phyloP scores from a whole-genome alignment of 2,329 filamentous ascomycete genomes.

The Trichoderma atroviride region DNA sequence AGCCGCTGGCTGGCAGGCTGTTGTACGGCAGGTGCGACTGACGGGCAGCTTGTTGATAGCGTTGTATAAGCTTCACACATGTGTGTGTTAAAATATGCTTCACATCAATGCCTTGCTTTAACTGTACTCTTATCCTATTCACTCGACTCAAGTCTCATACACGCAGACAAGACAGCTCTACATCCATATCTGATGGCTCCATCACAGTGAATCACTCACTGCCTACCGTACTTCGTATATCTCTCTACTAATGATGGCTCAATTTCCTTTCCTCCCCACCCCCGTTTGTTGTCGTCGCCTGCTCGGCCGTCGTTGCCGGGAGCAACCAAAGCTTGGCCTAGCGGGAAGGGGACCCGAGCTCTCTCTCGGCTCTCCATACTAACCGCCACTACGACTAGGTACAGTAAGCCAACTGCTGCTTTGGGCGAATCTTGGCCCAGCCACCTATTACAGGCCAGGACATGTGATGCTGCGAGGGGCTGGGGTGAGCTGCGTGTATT shows the following conservation, averaged over 20 bases:
- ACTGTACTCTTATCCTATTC: neutral
- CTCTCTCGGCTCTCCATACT: neutral
- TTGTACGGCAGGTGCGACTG: neutral
- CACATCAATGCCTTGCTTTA: neutral
- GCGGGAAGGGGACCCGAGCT: neutral
- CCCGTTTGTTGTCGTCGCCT: conserved; percentile 8
- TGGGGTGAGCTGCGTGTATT: neutral
- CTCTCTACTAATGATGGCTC: neutral
- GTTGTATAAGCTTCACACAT: neutral
- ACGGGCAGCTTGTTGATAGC: neutral
- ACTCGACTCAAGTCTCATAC: neutral
- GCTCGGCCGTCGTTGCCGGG: conserved; percentile 14
- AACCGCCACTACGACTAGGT: neutral
- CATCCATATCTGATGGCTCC: neutral
- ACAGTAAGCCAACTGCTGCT: conserved; percentile 3
- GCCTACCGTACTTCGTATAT: neutral
- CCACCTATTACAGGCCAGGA: conserved; percentile 9
- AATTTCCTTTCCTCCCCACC: neutral
- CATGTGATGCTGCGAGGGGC: conserved; percentile 17
- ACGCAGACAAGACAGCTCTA: neutral
- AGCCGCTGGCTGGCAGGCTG: conserved; percentile 15
- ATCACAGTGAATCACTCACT: neutral
- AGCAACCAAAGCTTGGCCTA: conserved; percentile 21
- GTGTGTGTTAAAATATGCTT: neutral
- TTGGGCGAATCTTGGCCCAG: conserved; percentile 18